Conservation (phyloP, 75 land plant genomes). For the Selaginella moellendorffii region DNA sequence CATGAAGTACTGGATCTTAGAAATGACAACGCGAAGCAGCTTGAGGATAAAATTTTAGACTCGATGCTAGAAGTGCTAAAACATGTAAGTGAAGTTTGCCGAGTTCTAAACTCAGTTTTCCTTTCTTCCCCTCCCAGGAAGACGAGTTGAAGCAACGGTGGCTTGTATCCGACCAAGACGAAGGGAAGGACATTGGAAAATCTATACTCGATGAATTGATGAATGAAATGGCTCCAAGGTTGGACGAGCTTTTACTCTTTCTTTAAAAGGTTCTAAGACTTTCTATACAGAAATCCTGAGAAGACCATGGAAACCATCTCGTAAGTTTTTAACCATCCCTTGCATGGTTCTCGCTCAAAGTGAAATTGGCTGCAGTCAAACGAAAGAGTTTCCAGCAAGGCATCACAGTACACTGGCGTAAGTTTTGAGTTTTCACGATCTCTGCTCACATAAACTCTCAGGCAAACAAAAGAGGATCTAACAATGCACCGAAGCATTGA, state of each 20-base stretch:
- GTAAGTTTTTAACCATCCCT: background rate
- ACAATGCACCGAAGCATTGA: too few relatives aligned
- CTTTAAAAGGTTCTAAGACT: too few relatives aligned
- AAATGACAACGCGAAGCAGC: background rate
- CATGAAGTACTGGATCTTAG: background rate
- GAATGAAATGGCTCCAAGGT: background rate
- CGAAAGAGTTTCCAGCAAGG: background rate
- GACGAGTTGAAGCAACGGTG: background rate
- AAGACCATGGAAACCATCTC: too few relatives aligned
- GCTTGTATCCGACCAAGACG: background rate
- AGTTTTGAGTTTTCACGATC: too few relatives aligned
- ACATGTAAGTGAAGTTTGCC: background rate
- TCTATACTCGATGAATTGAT: background rate
- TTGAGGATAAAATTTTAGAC: background rate
- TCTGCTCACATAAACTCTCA: too few relatives aligned
- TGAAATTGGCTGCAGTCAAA: background rate
- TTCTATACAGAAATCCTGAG: too few relatives aligned
- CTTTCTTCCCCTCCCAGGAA: background rate
- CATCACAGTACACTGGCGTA: too few relatives aligned
- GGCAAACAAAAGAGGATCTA: too few relatives aligned
- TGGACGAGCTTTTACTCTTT: background rate
- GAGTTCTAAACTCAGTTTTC: background rate
- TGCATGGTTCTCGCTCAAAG: background rate
- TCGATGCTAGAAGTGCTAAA: background rate
- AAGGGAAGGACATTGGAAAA: background rate